Evolutionary conservation across 768 basidiomycete genomes (phyloP).

Genomic region (Podaxis carcinomalis): DNA sequence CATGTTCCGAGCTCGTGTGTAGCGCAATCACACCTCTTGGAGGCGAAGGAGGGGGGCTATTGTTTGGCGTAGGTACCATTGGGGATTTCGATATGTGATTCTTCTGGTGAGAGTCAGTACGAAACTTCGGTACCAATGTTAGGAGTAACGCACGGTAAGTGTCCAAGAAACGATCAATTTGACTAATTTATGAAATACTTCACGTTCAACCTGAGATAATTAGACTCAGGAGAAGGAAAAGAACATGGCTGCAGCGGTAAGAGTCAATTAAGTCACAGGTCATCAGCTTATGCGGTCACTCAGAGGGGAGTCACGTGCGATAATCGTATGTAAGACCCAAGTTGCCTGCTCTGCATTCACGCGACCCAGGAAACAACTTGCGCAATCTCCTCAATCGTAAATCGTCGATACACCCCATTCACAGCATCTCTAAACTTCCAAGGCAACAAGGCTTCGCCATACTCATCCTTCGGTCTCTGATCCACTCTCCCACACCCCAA

Average conservation of each 20-base stretch:
- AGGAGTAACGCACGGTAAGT: background rate
- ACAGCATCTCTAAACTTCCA: constrained; percentile 4
- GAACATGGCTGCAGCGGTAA: background rate
- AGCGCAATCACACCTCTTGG: constrained; percentile 11
- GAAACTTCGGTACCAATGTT: background rate
- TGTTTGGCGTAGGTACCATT: background rate
- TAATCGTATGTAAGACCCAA: background rate
- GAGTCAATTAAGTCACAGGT: background rate
- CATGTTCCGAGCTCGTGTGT: constrained; percentile 13
- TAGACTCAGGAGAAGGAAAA: background rate
- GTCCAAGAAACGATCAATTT: background rate
- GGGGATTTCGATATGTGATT: background rate
- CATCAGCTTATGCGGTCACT: background rate
- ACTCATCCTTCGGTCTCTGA: background rate
- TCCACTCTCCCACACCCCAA: background rate
- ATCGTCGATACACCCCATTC: constrained; percentile 3
- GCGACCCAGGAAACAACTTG: background rate
- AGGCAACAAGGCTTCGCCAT: background rate
- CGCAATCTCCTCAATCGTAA: constrained; percentile 1
- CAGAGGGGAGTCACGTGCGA: background rate
- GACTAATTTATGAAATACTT: background rate
- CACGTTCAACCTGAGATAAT: background rate
- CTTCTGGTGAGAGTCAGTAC: background rate
- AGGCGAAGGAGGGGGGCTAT: constrained; percentile 14
- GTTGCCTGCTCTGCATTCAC: background rate